Evolutionary conservation across 1,139 yeast species (phyloP), one percentile per base, ranked within the genome.

Genomic region (Nadsonia starkeyi-henricii): DNA sequence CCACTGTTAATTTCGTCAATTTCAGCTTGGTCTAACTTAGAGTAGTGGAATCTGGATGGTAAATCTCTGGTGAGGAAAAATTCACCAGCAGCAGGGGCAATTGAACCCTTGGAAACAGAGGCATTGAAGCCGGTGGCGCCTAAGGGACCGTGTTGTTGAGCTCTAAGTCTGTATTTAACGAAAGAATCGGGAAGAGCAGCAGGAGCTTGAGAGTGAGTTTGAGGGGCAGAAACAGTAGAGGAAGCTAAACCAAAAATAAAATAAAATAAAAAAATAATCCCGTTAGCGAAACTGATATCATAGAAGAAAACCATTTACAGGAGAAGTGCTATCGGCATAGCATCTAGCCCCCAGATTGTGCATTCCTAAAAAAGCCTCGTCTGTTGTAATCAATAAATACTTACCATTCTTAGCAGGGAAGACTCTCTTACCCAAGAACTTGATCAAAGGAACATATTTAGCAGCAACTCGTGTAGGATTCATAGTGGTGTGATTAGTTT

Each of bases 11-110:
- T 42, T 39, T 47, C 49, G 41, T 28, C 20, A 19, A 47, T 47
- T 44, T 47, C 49, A 43, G 1, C 17, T 9, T 43, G 44, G 28
- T 43, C 42, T 21, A 47, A 33, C n/a, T 39, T 30, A 18, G 36
- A 23, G 49, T 47, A 47, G 43, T 47, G 79, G 69, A 83, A 85
- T 62, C 89, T 75, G 51, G 66, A 55, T 1, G 96, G 85, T 53
- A 86, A 74, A 53, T 80, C 76, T 48, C 77, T 67, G 60, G 91
- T 73, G 41, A 88, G 71, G 50, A 70, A 70, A 55, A 69, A 72
- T 62, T 72, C 77, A 45, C 78, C 80, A 47, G 66, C 70, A 51
- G 68, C 67, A 47, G 72, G 70, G 36, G 71, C 62, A 36, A 73
- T 62, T 48, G 70, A 64, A 9, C 66, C 60, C 39, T 73, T 67